Evolutionary conservation across 352 stramenopile genomes (phyloP).

Genomic region (Pythium graminicola): DNA sequence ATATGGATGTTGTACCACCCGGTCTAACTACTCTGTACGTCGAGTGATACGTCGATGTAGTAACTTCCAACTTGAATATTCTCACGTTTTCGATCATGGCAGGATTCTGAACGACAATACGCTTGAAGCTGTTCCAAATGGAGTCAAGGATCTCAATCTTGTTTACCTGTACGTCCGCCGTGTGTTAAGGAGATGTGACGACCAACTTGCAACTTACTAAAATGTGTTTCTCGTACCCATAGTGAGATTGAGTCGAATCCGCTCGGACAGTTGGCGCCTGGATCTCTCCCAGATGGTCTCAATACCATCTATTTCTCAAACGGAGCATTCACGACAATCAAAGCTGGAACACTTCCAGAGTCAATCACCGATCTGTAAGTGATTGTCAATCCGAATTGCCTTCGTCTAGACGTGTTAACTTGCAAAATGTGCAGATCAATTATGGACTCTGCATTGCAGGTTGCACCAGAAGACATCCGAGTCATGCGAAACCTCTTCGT

Average conservation of each 20-base stretch:
- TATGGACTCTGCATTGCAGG: not conserved
- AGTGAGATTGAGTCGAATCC: not conserved
- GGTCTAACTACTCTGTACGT: not conserved
- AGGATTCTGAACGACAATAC: constrained; percentile 1
- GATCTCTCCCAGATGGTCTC: not conserved
- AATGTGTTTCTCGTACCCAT: not conserved
- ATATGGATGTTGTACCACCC: not conserved
- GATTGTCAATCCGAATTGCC: not conserved
- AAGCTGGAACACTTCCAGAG: not conserved
- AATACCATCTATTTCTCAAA: not conserved
- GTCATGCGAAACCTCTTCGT: not conserved
- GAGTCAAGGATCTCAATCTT: constrained; percentile 1
- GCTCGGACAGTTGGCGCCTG: not conserved
- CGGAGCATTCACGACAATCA: not conserved
- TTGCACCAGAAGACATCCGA: not conserved
- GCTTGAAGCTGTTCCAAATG: not conserved
- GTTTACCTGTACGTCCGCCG: not conserved
- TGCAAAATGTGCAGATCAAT: not conserved
- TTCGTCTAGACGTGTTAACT: not conserved
- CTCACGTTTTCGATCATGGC: not conserved
- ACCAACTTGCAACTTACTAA: not conserved
- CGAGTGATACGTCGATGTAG: not conserved
- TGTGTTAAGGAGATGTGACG: not conserved
- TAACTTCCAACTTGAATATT: not conserved
- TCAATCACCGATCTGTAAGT: not conserved